These are phyloP conservation scores for Rhexocercosporidium sp. DNA, from an alignment of 2,329 filamentous ascomycete species.

Conservation along the genomic window DNA sequence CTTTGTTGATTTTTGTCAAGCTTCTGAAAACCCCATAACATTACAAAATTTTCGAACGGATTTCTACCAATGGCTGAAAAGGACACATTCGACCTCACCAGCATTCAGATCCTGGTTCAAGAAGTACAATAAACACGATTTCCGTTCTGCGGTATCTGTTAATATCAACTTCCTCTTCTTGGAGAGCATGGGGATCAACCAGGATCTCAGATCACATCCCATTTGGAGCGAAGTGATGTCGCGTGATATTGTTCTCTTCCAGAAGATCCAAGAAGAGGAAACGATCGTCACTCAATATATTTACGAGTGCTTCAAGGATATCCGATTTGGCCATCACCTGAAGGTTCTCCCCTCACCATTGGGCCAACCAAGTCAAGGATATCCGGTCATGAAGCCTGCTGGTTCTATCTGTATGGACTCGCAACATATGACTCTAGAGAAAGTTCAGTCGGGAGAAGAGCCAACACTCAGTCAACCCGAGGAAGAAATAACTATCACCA, in stretches of 20 bases:
- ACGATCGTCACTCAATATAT: constrained; percentile 77
- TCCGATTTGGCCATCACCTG: constrained; percentile 63
- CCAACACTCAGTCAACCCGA: neutral
- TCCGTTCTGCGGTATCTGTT: constrained; percentile 62
- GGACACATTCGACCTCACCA: constrained; percentile 48
- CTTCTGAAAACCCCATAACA: constrained; percentile 45
- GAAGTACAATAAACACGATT: constrained; percentile 62
- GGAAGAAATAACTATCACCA: neutral
- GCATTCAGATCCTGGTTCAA: constrained; percentile 60
- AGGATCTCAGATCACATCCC: constrained; percentile 36
- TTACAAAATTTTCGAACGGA: constrained; percentile 60
- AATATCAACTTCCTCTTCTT: constrained; percentile 69
- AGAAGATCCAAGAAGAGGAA: constrained; percentile 35
- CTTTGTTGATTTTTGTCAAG: constrained; percentile 64
- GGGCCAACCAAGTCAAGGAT: constrained; percentile 39
- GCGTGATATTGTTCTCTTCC: constrained; percentile 39
- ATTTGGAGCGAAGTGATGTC: constrained; percentile 46
- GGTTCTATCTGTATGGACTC: constrained; percentile 11
- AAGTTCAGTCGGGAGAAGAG: neutral
- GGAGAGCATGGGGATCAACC: constrained; percentile 57
- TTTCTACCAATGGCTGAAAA: constrained; percentile 63
- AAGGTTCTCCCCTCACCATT: constrained; percentile 43
- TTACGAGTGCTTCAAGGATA: constrained; percentile 64
- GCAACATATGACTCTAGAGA: neutral
- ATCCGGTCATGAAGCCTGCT: constrained; percentile 11